Evolutionary conservation across 352 stramenopile species (phyloP).

Genomic region (Phytophthora pisi): DNA sequence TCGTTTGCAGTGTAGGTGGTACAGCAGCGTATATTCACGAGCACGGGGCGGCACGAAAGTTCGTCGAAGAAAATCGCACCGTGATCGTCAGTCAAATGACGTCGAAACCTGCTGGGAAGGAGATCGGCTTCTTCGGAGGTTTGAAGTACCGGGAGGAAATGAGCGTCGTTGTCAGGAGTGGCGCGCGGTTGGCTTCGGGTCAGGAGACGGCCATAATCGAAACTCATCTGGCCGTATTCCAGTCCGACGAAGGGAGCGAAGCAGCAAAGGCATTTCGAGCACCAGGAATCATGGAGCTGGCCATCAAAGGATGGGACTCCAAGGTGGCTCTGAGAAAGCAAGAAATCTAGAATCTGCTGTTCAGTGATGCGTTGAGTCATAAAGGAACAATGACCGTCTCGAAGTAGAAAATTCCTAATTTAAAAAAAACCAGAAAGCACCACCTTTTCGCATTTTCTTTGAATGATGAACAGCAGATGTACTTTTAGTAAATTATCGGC

Average conservation of each 20-base stretch:
- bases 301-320: conserved; percentile 1
- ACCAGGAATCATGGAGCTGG: neutral
- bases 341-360: conserved; percentile 4
- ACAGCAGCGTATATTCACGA: neutral
- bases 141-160: conserved; percentile 4
- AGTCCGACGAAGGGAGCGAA: neutral
- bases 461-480: no score
- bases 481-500: no score
- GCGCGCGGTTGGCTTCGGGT: neutral
- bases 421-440: no score
- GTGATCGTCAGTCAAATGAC: conserved; percentile 5
- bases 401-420: no score
- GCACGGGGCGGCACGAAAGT: conserved; percentile 4
- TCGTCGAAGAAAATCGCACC: conserved; percentile 1
- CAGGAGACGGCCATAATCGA: conserved; percentile 9
- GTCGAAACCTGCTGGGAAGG: neutral
- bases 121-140: neutral
- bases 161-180: neutral
- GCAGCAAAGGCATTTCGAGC: neutral
- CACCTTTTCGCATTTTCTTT: no score
- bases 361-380: neutral
- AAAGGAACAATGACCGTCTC: neutral
- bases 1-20: neutral
- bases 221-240: neutral
- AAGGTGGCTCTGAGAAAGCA: conserved; percentile 1